phyloP scores from a whole-genome alignment of 306 rosid genomes.

The Trifolium pratense region DNA sequence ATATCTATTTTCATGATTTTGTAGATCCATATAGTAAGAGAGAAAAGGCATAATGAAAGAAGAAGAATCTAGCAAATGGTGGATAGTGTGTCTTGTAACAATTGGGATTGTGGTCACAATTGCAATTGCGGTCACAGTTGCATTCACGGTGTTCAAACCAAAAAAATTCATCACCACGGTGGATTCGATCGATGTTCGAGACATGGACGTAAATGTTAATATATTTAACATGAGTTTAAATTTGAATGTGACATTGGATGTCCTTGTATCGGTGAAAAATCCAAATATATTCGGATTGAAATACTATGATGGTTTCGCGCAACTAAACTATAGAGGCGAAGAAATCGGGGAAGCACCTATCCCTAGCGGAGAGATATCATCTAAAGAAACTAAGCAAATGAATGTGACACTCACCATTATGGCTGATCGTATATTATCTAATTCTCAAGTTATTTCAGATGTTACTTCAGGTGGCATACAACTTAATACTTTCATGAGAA shows the following conservation, averaged over 20 bases:
- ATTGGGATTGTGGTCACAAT: not conserved
- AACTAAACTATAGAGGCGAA: slow-evolving; percentile 60
- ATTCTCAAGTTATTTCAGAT: slow-evolving; percentile 45
- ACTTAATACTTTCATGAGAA: slow-evolving; percentile 42
- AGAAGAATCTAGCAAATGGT: slow-evolving; percentile 28
- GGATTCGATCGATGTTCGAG: slow-evolving; percentile 40
- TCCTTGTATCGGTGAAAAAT: slow-evolving; percentile 51
- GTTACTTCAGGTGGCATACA: slow-evolving; percentile 48
- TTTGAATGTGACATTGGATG: slow-evolving; percentile 56
- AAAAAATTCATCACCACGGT: slow-evolving; percentile 30
- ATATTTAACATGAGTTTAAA: slow-evolving; percentile 9
- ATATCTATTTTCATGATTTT: slow-evolving; percentile 26
- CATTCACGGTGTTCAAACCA: slow-evolving; percentile 63
- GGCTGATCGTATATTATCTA: slow-evolving; percentile 60
- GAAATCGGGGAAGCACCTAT: slow-evolving; percentile 61
- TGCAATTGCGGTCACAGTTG: slow-evolving; percentile 7
- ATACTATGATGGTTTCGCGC: slow-evolving; percentile 49
- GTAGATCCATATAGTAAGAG: slow-evolving; percentile 4
- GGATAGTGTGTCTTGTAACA: slow-evolving; percentile 38
- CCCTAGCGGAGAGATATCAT: slow-evolving; percentile 43
- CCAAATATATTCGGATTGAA: slow-evolving; percentile 59
- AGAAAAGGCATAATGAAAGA: slow-evolving; percentile 25
- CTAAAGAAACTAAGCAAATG: slow-evolving; percentile 44
- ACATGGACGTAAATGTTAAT: slow-evolving; percentile 43
- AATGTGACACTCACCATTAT: slow-evolving; percentile 55